These are phyloP conservation scores for Sequoia sempervirens DNA, from an alignment of 75 land plant genomes.

Conservation along the genomic window DNA sequence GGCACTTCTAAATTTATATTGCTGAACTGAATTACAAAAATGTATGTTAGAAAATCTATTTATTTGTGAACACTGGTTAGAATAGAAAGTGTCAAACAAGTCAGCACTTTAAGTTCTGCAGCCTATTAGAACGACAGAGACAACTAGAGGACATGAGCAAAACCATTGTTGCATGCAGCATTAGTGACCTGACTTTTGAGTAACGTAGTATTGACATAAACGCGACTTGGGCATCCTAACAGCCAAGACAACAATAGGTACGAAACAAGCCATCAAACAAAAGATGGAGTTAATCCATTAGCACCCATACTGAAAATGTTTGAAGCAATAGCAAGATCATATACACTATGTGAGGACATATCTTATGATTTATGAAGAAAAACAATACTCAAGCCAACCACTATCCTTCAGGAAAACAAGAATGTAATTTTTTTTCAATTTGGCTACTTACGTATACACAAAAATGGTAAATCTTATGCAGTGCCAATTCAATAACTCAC, in stretches of 20 bases:
- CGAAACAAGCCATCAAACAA: no score
- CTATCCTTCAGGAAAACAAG: not conserved
- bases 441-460: not conserved
- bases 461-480: not conserved
- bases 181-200: no score
- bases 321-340: not conserved
- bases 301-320: not conserved
- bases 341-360: not conserved
- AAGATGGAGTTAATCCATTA: not conserved
- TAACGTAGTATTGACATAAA: no score
- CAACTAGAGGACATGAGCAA: no score
- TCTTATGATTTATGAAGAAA: not conserved
- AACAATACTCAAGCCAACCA: not conserved
- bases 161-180: no score
- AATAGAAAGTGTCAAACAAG: no score
- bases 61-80: not conserved
- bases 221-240: no score
- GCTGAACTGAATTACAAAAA: not conserved
- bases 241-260: no score
- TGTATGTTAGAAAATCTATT: not conserved
- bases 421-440: not conserved
- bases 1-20: not conserved
- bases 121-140: no score
- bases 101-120: no score
- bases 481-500: constrained; percentile 23